These are phyloP conservation scores for Debaryomyces subglobosus DNA, from an alignment of 1,139 yeast species.

Conservation along the genomic window DNA sequence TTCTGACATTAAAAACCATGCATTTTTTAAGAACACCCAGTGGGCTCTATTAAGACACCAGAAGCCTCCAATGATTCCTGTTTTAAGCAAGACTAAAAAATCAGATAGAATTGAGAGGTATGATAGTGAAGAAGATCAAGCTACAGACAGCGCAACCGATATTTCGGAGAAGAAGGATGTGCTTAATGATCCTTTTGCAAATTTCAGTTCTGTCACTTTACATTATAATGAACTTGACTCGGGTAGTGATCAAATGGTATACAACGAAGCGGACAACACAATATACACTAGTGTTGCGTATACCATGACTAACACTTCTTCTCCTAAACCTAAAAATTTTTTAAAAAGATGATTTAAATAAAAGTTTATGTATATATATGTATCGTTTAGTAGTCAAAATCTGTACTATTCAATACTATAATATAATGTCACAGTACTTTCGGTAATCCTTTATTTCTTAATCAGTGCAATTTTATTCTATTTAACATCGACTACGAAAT, in stretches of 20 bases:
- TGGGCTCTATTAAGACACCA: constrained; percentile 95
- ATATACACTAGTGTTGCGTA: constrained; percentile 70
- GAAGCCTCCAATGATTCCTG: constrained; percentile 94
- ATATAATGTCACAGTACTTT: constrained; percentile 35
- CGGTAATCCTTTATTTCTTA: constrained; percentile 55
- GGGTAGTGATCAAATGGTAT: constrained; percentile 41
- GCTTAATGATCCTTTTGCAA: constrained; percentile 75
- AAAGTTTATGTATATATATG: background rate
- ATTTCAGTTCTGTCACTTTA: constrained; percentile 86
- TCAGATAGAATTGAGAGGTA: constrained; percentile 24
- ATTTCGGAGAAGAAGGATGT: constrained; percentile 20
- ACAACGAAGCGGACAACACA: constrained; percentile 53
- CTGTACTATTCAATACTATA: background rate
- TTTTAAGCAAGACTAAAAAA: constrained; percentile 59
- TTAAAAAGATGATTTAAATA: constrained; percentile 23
- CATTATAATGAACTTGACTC: constrained; percentile 63
- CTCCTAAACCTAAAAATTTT: constrained; percentile 40
- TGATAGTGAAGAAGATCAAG: constrained; percentile 13
- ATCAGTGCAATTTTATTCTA: constrained; percentile 52
- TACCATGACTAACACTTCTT: constrained; percentile 47
- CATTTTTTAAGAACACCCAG: constrained; percentile 85
- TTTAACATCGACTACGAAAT: constrained; percentile 42
- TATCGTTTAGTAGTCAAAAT: background rate
- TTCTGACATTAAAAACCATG: constrained; percentile 86
- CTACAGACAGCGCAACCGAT: background rate